Evolutionary conservation across 306 rosid genomes (phyloP), one percentile per base, ranked within the genome.

Genomic region (Cicer pinnatifidum): DNA sequence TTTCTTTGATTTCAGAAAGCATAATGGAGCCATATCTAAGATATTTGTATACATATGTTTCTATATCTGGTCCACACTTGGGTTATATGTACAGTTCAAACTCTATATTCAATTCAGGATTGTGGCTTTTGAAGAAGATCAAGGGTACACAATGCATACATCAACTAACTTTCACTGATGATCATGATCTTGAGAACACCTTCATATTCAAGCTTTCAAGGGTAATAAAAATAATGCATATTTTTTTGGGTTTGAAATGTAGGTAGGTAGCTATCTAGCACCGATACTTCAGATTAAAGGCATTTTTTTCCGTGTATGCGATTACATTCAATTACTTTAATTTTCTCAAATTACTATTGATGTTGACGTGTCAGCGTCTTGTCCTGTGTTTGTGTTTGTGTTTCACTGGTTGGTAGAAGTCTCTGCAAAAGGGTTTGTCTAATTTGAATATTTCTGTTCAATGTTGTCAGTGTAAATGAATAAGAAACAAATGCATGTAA

Each of bases 51-150:
- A 87, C 91, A 3, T 94, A 91, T 80, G 95, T 91, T 78, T 94
- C 99, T 43, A 84, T 94, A 80, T 94, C 96, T 19, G 99, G 99
- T 64, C 99, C 99, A 7, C 99, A 94, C 90, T 85, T 94, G 90
- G 99, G 99, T 44, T 94, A 89, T 80, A 88, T 94, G 78, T 94
- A 94, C 78, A 87, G 95, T 87, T 88, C 99, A 6, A 94, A 94
- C 85, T 88, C 99, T 44, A 83, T 91, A 76, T 94, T 94, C 83
- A 94, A 91, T 84, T 94, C 99, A 15, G 99, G 97, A 71, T 71
- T 94, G 52, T 94, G 99, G 99, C 83, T 94, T 78, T 84, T 94
- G 90, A 94, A 94, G 88, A 94, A 87, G 88, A 62, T 94, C 73
- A 91, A 91, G 87, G 86, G 93, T 72, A 83, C 95, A 4, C 97